Evolutionary conservation across 495 filamentous ascomycete genomes (phyloP).

Genomic region (Pyronema omphalodes): DNA sequence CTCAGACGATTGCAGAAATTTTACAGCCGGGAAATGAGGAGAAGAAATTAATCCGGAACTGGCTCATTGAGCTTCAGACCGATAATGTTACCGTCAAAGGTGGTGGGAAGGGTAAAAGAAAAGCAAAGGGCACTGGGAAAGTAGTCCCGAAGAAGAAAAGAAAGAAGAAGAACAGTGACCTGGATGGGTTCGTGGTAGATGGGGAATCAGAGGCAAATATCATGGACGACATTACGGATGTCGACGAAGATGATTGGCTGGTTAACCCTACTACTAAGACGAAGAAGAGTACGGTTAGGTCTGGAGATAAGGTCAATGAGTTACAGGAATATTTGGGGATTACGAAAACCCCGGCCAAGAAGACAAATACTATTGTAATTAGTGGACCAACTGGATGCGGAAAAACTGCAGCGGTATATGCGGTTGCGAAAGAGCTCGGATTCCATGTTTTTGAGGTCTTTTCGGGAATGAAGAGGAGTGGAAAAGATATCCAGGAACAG

Average conservation of each 20-base stretch:
- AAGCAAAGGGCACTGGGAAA: slow-evolving; percentile 28
- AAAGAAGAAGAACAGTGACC: slow-evolving; percentile 44
- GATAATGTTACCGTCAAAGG: slow-evolving; percentile 39
- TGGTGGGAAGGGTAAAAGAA: slow-evolving; percentile 14
- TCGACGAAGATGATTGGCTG: slow-evolving; percentile 35
- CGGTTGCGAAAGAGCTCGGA: slow-evolving; percentile 84
- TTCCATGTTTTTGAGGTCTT: slow-evolving; percentile 96
- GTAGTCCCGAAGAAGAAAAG: slow-evolving; percentile 43
- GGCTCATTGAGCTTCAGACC: slow-evolving; percentile 61
- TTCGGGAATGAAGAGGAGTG: slow-evolving; percentile 58
- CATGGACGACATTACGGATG: slow-evolving; percentile 52
- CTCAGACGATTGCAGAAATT: slow-evolving; percentile 46
- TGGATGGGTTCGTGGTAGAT: slow-evolving; percentile 72
- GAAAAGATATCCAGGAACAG: slow-evolving; percentile 74
- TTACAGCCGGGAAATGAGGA: slow-evolving; percentile 54
- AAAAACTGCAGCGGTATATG: slow-evolving; percentile 84
- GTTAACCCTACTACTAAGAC: slow-evolving; percentile 26
- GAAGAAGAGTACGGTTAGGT: slow-evolving; percentile 46
- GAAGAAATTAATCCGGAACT: slow-evolving; percentile 53
- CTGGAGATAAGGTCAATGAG: slow-evolving; percentile 31
- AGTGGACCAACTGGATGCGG: slow-evolving; percentile 84
- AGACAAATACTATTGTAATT: slow-evolving; percentile 51
- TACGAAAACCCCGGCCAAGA: slow-evolving; percentile 29
- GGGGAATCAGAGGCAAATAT: slow-evolving; percentile 66
- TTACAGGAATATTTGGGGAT: slow-evolving; percentile 17